Evolutionary conservation across 306 rosid species (phyloP), one percentile per base, ranked within the genome.

Genomic region (Begonia fuchsioides): DNA sequence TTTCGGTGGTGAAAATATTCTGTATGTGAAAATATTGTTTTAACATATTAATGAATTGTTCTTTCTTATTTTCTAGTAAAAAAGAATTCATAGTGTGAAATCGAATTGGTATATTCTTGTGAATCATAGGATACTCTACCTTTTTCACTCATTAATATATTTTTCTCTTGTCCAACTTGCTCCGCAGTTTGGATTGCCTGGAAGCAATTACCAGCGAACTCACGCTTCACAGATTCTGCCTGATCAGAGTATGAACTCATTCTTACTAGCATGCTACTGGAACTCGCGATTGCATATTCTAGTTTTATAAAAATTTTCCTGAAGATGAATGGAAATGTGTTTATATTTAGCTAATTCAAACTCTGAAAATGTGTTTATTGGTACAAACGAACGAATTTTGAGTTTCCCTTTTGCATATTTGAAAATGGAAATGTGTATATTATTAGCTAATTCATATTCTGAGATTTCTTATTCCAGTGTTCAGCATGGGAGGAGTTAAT

Each of bases 401-500:
- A 10, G 9, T 6, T 41, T 11, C 7, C 45, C 12, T 7, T n/a
- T 41, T 19, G 35, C 35, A 26, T 26, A 26, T 26, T 26, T 26
- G 35, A 26, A 26, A 26, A 26, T 26, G 35, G 35, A 26, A 5
- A 3, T 26, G 35, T 5, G 35, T 26, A n/a, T n/a, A n/a, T 43
- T 12, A 14, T 41, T 13, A 1, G 26, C 51, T 55, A 44, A 55
- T 41, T 46, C 43, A 20, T 47, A 46, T 49, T 44, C 16, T 65
- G 12, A 19, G 32, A 48, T 75, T 63, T 32, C 35, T 26, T 51
- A 17, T 68, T 69, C 68, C 83, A 83, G 95, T 88, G 73, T 88
- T 74, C 69, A 83, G 76, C 61, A 72, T 88, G 82, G 97, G 93
- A 70, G 53, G 78, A 11, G 76, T 78, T 53, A 88, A 78, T 76